phyloP scores from a whole-genome alignment of 2,329 filamentous ascomycete genomes.

The Diplocarpon rosae region DNA sequence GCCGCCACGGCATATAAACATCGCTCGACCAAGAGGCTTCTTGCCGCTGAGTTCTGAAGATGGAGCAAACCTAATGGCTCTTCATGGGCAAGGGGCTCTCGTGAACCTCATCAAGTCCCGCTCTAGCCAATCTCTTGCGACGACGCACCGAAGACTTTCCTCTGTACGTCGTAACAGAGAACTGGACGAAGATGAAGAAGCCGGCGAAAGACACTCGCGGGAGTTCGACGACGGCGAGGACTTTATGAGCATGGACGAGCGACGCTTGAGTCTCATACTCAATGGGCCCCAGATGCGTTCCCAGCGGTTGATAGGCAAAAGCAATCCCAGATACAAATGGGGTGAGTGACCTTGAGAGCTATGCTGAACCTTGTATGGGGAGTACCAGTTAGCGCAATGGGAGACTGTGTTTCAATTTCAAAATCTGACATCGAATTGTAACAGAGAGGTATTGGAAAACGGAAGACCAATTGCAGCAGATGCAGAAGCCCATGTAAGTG shows the following conservation, averaged over 20 bases:
- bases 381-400: background rate
- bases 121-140: slow-evolving; percentile 21
- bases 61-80: slow-evolving; percentile 20
- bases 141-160: slow-evolving; percentile 13
- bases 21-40: slow-evolving; percentile 20
- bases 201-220: slow-evolving; percentile 10
- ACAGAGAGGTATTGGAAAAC: slow-evolving; percentile 70
- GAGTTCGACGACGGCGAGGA: slow-evolving; percentile 18
- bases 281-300: slow-evolving; percentile 65
- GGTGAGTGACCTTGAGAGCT: slow-evolving; percentile 40
- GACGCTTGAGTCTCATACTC: slow-evolving; percentile 47
- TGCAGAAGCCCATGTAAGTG: slow-evolving; percentile 59
- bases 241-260: slow-evolving; percentile 36
- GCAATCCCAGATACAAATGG: slow-evolving; percentile 65
- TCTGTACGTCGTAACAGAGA: slow-evolving; percentile 14
- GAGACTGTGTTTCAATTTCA: background rate
- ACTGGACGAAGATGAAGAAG: slow-evolving; percentile 20
- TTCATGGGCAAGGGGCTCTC: slow-evolving; percentile 24
- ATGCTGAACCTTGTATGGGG: background rate
- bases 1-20: slow-evolving; percentile 16
- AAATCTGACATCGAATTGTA: slow-evolving; percentile 26
- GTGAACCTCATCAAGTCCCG: slow-evolving; percentile 23
- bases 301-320: slow-evolving; percentile 79
- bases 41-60: slow-evolving; percentile 22
- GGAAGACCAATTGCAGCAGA: slow-evolving; percentile 58